Conservation (phyloP, 1,284 basidiomycete genomes). For the Paramarasmius palmivorus region DNA sequence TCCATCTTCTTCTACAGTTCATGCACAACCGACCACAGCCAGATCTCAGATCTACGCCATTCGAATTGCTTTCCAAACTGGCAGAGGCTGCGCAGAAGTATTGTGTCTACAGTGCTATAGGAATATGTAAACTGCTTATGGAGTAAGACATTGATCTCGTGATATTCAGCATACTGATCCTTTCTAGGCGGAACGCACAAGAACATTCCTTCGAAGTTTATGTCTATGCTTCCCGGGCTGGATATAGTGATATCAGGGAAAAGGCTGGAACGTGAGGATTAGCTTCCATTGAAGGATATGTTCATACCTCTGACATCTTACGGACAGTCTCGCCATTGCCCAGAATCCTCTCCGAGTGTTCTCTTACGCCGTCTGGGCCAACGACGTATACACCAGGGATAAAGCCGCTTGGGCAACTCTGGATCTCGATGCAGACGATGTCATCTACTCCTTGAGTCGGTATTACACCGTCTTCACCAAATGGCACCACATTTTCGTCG, state of each 20-base stretch:
- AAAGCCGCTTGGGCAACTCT: background rate
- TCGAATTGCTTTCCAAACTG: background rate
- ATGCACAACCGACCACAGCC: constrained; percentile 3
- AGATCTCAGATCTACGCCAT: background rate
- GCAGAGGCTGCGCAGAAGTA: constrained; percentile 1
- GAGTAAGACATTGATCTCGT: background rate
- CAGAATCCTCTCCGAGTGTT: constrained; percentile 4
- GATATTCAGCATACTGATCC: background rate
- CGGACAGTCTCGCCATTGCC: background rate
- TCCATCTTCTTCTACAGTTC: background rate
- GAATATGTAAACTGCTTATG: constrained; percentile 1
- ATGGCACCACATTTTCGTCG: constrained; percentile 5
- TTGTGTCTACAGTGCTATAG: background rate
- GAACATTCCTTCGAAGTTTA: constrained; percentile 3
- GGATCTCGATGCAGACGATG: background rate
- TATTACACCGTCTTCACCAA: constrained; percentile 4
- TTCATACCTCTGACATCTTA: background rate
- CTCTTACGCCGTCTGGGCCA: constrained; percentile 5
- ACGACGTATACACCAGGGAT: constrained; percentile 3
- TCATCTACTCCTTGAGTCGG: constrained; percentile 3
- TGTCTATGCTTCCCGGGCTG: background rate
- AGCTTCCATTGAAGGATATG: background rate
- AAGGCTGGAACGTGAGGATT: constrained; percentile 1
- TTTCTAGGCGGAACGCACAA: background rate
- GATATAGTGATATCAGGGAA: constrained; percentile 1